Evolutionary conservation across 1,139 yeast species (phyloP).

Genomic region (Starmera stellimalicola): DNA sequence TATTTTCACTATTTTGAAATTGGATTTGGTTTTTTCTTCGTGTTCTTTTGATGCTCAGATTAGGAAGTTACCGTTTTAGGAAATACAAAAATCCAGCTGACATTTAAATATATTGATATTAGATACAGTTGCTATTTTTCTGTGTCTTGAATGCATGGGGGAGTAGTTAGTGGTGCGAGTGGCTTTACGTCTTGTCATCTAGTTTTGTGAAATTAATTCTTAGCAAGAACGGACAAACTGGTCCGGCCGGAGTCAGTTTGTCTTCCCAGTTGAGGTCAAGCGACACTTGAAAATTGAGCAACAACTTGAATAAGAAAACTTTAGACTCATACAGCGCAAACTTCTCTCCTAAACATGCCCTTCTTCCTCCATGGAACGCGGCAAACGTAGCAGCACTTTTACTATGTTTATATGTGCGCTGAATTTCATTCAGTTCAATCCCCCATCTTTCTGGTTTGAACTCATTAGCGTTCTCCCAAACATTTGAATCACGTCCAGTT

Average conservation of each 20-base stretch:
- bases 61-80: too few species aligned
- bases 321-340: conserved; percentile 42
- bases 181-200: too few species aligned
- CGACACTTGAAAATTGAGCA: conserved; percentile 27
- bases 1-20: too few species aligned
- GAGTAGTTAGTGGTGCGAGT: too few species aligned
- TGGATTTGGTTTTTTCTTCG: too few species aligned
- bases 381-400: conserved; percentile 39
- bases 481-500: conserved; percentile 38
- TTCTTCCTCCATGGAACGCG: conserved; percentile 51
- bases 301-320: conserved; percentile 28
- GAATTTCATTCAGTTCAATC: conserved; percentile 25
- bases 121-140: too few species aligned
- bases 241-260: conserved; percentile 40
- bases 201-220: conserved; percentile 17
- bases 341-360: conserved; percentile 57
- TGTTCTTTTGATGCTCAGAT: too few species aligned
- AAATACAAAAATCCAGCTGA: too few species aligned
- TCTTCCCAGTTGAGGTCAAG: conserved; percentile 41
- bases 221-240: conserved; percentile 27
- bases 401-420: conserved; percentile 29
- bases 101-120: too few species aligned
- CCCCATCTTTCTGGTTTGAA: conserved; percentile 59
- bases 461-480: conserved; percentile 45
- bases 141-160: too few species aligned